Conservation (phyloP, 139 green algal species). For the Chlamydomonas schloesseri region DNA sequence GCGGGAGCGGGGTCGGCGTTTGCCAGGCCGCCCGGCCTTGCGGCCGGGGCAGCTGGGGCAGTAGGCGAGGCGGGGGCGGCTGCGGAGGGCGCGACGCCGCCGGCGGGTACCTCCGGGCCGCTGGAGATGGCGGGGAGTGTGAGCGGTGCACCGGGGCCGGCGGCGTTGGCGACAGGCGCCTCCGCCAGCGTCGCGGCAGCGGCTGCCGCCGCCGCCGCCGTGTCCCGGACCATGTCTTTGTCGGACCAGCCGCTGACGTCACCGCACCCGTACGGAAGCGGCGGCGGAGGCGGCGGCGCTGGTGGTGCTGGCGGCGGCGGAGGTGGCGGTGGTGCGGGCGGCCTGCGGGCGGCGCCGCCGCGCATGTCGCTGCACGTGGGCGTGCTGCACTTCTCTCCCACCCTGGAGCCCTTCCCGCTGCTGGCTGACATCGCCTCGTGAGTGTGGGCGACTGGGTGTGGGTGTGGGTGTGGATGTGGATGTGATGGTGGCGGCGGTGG, state of each 20-base stretch:
- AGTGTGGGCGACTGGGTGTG: neutral
- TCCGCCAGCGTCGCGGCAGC: too few species aligned
- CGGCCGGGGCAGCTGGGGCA: too few species aligned
- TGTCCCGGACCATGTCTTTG: constrained; percentile 9
- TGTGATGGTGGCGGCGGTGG: too few species aligned
- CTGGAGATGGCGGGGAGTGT: too few species aligned
- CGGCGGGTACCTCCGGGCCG: too few species aligned
- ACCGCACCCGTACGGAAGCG: neutral
- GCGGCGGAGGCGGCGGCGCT: neutral
- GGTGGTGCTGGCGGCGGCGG: neutral
- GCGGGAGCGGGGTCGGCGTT: too few species aligned
- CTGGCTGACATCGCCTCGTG: constrained; percentile 74
- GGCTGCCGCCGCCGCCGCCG: neutral
- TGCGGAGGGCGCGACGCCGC: too few species aligned
- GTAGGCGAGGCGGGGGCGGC: too few species aligned
- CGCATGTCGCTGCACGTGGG: constrained; percentile 88
- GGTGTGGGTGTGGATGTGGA: neutral
- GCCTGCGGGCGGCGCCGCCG: neutral
- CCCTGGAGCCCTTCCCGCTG: constrained; percentile 90
- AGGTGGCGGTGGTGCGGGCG: neutral
- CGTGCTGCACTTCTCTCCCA: constrained; percentile 94
- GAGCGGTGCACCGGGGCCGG: too few species aligned
- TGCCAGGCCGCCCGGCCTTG: too few species aligned
- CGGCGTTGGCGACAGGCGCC: too few species aligned
- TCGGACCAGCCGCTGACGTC: constrained; percentile 18